Evolutionary conservation across 345 rosid genomes (phyloP).

Genomic region (Eucalyptus marginata): DNA sequence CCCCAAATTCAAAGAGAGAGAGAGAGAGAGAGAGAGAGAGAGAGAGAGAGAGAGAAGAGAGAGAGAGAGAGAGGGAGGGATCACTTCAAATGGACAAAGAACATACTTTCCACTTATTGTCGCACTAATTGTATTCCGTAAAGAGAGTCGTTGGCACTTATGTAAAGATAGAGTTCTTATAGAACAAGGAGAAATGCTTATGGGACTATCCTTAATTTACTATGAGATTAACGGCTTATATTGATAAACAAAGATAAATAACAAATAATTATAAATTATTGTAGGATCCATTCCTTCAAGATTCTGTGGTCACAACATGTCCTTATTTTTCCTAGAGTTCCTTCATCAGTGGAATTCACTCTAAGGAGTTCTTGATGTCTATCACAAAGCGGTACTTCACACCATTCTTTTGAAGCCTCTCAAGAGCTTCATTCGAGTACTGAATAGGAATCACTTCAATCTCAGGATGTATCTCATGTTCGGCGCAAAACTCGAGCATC

Average conservation of each 20-base stretch:
- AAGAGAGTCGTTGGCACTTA: background rate
- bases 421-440: slow-evolving; percentile 19
- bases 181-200: background rate
- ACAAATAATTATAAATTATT: too few species aligned
- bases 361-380: slow-evolving; percentile 12
- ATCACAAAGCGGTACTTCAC: slow-evolving; percentile 23
- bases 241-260: too few species aligned
- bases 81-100: background rate
- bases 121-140: background rate
- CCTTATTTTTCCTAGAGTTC: background rate
- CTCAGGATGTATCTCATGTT: slow-evolving; percentile 13
- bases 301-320: too few species aligned
- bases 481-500: slow-evolving; percentile 23
- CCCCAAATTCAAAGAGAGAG: background rate
- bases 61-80: background rate
- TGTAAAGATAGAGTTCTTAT: background rate
- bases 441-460: slow-evolving; percentile 17
- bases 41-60: too few species aligned
- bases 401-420: slow-evolving; percentile 15
- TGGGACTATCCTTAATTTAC: too few species aligned
- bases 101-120: background rate
- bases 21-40: background rate
- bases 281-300: too few species aligned
- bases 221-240: too few species aligned
- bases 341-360: background rate